phyloP scores from a whole-genome alignment of 108 stramenopile species.

The Skeletonema potamos region DNA sequence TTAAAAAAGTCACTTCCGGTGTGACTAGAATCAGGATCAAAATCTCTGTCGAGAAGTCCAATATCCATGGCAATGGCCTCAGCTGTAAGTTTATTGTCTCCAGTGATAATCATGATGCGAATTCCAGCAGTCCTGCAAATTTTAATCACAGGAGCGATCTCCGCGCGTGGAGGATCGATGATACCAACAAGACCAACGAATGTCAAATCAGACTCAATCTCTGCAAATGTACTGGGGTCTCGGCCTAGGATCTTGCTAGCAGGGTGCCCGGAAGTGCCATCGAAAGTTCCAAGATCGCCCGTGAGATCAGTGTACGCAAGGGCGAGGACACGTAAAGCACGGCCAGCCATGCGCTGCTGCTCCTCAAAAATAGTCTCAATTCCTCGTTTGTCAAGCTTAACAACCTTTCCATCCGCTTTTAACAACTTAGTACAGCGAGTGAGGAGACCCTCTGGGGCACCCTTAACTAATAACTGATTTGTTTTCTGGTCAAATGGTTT shows the following conservation, averaged over 20 bases:
- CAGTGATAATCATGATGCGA: constrained; percentile 90
- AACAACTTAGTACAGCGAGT: constrained; percentile 65
- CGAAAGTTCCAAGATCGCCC: constrained; percentile 37
- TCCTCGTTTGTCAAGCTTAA: constrained; percentile 40
- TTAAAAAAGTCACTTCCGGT: constrained; percentile 51
- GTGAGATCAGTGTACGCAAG: constrained; percentile 58
- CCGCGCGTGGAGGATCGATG: constrained; percentile 83
- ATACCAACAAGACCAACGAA: constrained; percentile 83
- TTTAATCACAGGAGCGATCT: constrained; percentile 71
- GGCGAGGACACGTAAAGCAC: constrained; percentile 73
- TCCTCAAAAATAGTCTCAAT: constrained; percentile 35
- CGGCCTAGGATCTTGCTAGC: constrained; percentile 25
- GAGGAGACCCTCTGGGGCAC: constrained; percentile 80
- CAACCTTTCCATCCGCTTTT: constrained; percentile 48
- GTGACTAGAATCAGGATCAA: constrained; percentile 35
- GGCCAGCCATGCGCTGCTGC: constrained; percentile 53
- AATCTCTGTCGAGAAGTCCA: constrained; percentile 61
- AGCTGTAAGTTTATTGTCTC: constrained; percentile 85
- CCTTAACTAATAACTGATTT: constrained; percentile 81
- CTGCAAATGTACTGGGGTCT: constrained; percentile 48
- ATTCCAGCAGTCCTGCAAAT: constrained; percentile 81
- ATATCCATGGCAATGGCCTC: constrained; percentile 80
- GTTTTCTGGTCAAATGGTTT: constrained; percentile 15
- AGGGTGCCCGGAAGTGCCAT: constrained; percentile 33
- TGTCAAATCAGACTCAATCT: constrained; percentile 73